Evolutionary conservation across 139 green algal species (phyloP).

Genomic region (Trebouxia sp.): DNA sequence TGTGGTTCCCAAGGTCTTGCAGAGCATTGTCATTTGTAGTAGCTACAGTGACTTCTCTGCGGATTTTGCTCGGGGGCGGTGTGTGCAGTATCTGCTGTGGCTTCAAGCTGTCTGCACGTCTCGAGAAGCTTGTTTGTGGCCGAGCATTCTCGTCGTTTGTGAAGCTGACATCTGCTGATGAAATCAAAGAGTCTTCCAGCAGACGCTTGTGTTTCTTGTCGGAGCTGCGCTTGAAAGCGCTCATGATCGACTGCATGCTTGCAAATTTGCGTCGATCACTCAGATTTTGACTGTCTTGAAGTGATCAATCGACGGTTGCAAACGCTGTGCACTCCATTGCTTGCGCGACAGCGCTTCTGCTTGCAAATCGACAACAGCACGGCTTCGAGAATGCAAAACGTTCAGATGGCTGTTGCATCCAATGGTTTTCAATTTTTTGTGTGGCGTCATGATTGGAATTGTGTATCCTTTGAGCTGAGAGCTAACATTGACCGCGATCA

Average conservation of each 20-base stretch:
- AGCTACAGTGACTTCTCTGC: neutral
- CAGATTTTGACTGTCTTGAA: too few relatives aligned
- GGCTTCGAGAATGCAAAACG: neutral
- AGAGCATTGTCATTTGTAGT: neutral
- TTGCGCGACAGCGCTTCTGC: neutral
- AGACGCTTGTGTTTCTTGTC: conserved; percentile 16
- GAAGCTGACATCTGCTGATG: neutral
- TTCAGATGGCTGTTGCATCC: conserved; percentile 24
- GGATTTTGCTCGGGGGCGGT: neutral
- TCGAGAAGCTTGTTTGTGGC: neutral
- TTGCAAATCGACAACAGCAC: neutral
- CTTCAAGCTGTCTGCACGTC: neutral
- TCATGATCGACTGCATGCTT: conserved; percentile 27
- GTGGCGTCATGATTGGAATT: too few relatives aligned
- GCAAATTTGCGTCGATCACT: neutral
- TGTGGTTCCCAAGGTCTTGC: too few relatives aligned
- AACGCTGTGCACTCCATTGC: too few relatives aligned
- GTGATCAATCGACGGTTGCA: too few relatives aligned
- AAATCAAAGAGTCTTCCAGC: neutral
- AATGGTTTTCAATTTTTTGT: conserved; percentile 17
- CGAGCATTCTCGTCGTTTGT: neutral
- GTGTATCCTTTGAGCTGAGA: too few relatives aligned
- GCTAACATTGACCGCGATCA: too few relatives aligned
- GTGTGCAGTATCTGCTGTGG: conserved; percentile 7
- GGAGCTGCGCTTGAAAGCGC: conserved; percentile 27